Evolutionary conservation across 169 alveolate genomes (phyloP).

Genomic region (Amoebophrya sp.): DNA sequence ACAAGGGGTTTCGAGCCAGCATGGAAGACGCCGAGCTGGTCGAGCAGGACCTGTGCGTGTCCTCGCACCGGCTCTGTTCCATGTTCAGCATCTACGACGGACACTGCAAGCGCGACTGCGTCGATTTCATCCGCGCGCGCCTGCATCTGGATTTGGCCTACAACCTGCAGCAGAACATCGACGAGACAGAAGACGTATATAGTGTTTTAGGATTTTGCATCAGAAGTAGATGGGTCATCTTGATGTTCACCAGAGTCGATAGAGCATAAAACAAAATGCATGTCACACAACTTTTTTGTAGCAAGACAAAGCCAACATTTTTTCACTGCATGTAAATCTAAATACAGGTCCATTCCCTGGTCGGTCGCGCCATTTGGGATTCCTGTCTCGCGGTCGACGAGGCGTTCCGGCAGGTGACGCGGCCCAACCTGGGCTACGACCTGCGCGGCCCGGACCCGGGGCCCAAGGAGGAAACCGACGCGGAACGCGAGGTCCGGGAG

Average conservation of each 20-base stretch:
- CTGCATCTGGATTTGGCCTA: constrained; percentile 49
- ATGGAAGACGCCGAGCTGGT: constrained; percentile 50
- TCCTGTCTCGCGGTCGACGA: background rate
- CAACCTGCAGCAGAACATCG: background rate
- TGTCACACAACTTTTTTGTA: too few relatives aligned
- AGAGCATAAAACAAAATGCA: constrained; percentile 24
- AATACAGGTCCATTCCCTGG: background rate
- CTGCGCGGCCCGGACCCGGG: too few relatives aligned
- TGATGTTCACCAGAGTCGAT: background rate
- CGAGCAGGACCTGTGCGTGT: constrained; percentile 31
- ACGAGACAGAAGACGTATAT: background rate
- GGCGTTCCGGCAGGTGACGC: too few relatives aligned
- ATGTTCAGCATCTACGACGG: constrained; percentile 66
- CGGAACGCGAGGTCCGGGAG: too few relatives aligned
- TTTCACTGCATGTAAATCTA: background rate
- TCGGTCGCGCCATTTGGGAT: background rate
- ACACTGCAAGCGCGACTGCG: constrained; percentile 66
- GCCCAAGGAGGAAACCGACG: too few relatives aligned
- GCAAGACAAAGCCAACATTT: background rate
- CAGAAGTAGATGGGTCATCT: background rate
- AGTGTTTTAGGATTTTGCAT: background rate
- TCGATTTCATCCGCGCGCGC: constrained; percentile 57
- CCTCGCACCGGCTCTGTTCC: constrained; percentile 32
- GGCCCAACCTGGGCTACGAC: too few relatives aligned
- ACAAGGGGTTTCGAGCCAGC: constrained; percentile 35